Base-by-base conservation (phyloP, 2,329 filamentous ascomycete genomes). In the Lachnellula hyalina region DNA sequence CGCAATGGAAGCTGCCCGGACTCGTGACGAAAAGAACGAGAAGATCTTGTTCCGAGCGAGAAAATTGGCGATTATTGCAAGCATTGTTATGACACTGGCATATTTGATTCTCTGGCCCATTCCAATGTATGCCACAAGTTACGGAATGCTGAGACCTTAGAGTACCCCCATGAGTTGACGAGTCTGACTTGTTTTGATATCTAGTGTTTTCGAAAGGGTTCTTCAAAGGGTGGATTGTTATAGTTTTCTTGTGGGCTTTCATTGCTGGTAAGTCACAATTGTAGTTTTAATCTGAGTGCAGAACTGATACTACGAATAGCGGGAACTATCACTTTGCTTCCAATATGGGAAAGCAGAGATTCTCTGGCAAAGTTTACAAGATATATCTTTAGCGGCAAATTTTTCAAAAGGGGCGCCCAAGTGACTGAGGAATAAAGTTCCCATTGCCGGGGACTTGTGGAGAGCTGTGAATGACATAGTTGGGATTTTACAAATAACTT, bases 161-260 rank as follows among this genome's bases (percentile, higher is more conserved):
- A 19, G 38, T 9, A 41, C 3, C 17, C 9, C 28, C 9, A 32
- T 25, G 14, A 46, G 5, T 17, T 12, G 6, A 15, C 4, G 21
- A 41, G 3, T 25, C 15, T 52, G 11, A 35, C 38, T 46, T 35
- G 34, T 14, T 42, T n/a, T 23, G 7, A 19, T 11, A 6, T n/a
- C 7, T 23, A 49, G 52, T 57, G 5, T 57, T 57, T 28, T 54
- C 51, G 11, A 54, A 57, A 46, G 52, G 47, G 8, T 67, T 67
- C 51, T 67, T 65, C 53, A 63, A 53, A 17, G 62, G 59, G 34
- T 67, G 64, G 64, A 55, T 66, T 34, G 61, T 62, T 6, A 54
- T 66, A 4, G 56, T 59, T 4, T 65, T 67, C 41, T 23, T 67
- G 4, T 66, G 63, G 64, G 61, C 61, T 1, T 62, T 64, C 54